Base-by-base conservation (phyloP, 768 basidiomycete species). In the Tulasnella calospora region DNA sequence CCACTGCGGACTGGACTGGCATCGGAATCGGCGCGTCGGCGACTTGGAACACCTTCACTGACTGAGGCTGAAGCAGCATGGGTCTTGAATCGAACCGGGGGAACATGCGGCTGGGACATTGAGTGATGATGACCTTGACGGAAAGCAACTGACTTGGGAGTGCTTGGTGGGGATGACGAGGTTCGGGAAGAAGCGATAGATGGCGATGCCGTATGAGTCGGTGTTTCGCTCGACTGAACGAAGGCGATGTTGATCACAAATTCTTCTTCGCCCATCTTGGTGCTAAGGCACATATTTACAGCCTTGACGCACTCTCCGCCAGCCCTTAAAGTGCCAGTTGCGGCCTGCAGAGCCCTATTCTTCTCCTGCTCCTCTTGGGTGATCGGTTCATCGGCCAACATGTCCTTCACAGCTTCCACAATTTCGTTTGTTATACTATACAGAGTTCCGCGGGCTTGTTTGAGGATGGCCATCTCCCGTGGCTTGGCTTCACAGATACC, bases 261-360 rank as follows among this genome's bases (percentile, higher is more conserved):
- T 13, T 90, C 88, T 51, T 87, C 87, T 81, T 91, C 91, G 57
- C 88, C 88, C 17, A 87, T 84, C 30, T 91, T 86, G 73, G 91
- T 88, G 82, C 88, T 90, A 77, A 96, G 84, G 82, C 94, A 96
- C 79, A 92, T 88, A 84, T 92, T 94, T 81, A 96, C 94, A 35
- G 94, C 90, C 10, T 91, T 88, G 57, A 95, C 92, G 83, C 95
- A 97, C 80, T 98, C 96, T 15, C 92, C 91, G 38, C 94, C 95
- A 36, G 93, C 91, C 83, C 94, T 93, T 79, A 96, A 86, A 7
- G 96, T 94, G 71, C 89, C 89, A 6, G 97, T 98, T 12, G 96
- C 95, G n/a, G 91, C 92, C 77, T 91, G 89, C 80, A 98, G 87
- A 74, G 98, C 84, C 0, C 87, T 86, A 76, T 89, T 88, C 84